These are phyloP conservation scores for Salvia sclarea DNA, from an alignment of 305 asterid genomes.

Conservation along the genomic window DNA sequence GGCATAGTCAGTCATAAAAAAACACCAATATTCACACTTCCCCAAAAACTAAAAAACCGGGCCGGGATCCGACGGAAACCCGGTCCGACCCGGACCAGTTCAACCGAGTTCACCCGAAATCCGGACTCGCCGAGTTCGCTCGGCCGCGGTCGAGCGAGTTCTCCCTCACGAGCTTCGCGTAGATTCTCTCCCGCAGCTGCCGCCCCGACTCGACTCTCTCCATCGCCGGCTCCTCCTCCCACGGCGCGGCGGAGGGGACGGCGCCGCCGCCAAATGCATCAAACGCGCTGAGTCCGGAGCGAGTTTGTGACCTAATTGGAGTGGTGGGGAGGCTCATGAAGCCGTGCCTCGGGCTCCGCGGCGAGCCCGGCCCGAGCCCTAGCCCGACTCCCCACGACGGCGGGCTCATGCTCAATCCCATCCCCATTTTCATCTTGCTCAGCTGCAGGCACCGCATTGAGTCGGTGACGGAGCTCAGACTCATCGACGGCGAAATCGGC, in stretches of 20 bases:
- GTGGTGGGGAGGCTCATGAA: slow-evolving; percentile 37
- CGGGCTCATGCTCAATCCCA: slow-evolving; percentile 41
- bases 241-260: background rate
- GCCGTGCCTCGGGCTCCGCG: slow-evolving; percentile 36
- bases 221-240: slow-evolving; percentile 67
- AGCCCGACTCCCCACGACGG: slow-evolving; percentile 41
- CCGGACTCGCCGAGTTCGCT: slow-evolving; percentile 43
- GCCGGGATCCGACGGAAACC: too few relatives aligned
- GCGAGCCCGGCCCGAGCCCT: slow-evolving; percentile 33
- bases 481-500: slow-evolving; percentile 53
- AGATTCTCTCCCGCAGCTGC: slow-evolving; percentile 65
- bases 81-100: slow-evolving; percentile 28
- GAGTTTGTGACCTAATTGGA: slow-evolving; percentile 25
- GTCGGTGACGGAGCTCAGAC: slow-evolving; percentile 41
- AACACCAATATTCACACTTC: slow-evolving; percentile 35
- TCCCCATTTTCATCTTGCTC: slow-evolving; percentile 38
- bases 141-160: slow-evolving; percentile 54
- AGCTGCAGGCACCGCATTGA: slow-evolving; percentile 60
- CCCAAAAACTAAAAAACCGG: background rate
- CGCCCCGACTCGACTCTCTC: slow-evolving; percentile 83
- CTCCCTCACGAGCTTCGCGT: slow-evolving; percentile 70
- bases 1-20: slow-evolving; percentile 12
- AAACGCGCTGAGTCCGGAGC: slow-evolving; percentile 30
- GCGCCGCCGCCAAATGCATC: slow-evolving; percentile 24
- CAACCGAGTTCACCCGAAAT: slow-evolving; percentile 44